Evolutionary conservation across 148 eudicot genomes (phyloP), one percentile per base, ranked within the genome.

Genomic region (Arbutus unedo): DNA sequence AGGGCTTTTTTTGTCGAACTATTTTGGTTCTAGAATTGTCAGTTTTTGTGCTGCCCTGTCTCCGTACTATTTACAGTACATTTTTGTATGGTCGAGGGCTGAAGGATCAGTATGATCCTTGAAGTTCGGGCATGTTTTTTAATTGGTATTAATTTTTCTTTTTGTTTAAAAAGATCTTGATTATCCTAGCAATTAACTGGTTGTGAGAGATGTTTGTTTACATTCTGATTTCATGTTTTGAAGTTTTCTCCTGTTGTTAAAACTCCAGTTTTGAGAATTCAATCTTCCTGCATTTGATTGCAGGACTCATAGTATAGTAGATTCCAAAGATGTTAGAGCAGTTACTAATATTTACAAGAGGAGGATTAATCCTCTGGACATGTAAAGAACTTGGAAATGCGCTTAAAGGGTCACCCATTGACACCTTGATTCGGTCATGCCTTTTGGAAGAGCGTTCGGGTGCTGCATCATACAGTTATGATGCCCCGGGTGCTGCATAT

Each of bases 351-450:
- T 97, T 97, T 70, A 97, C 97, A 0, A 91, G 99, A 87, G 99
- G 99, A 85, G 99, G 99, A n/a, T 82, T 97, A 79, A 90, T 97
- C 88, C 97, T 97, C 84, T 94, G 99, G 99, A 91, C 98, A 0
- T 97, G 98, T 85, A 94, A 91, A 41, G 98, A 97, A 87, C 89
- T 97, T 14, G 92, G 97, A 44, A 91, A 94, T 85, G 99, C 96
- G 54, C 88, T 97, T 5, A 92, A 90, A 87, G 98, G 99, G 1
- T 97, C 99, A 0, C 99, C 99, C 3, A 94, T 96, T 64, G 98
- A 97, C 64, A 90, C 96, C 62, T 86, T 97, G 90, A 97, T 97
- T 64, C 81, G 97, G 79, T 94, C 99, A 0, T 97, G 99, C 88
- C 91, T 97, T 80, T 87, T 97, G 84, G 99, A 97, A 89, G 99